These are phyloP conservation scores for Starmerella roubikii DNA, from an alignment of 805 yeast genomes.

Conservation along the genomic window DNA sequence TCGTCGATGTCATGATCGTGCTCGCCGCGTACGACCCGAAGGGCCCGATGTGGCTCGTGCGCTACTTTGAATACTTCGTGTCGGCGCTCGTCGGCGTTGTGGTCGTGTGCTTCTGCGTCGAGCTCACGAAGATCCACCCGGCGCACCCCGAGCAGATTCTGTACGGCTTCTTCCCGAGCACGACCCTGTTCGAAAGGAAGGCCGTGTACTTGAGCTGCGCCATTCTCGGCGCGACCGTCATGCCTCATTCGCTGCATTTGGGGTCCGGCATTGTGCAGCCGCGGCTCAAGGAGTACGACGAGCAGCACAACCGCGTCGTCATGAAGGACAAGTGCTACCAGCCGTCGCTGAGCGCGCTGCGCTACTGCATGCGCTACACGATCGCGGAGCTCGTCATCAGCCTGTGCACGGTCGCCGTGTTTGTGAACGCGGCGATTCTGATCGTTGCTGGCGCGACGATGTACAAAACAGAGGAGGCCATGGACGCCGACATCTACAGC, in stretches of 20 bases:
- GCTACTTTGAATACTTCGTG: constrained; percentile 69
- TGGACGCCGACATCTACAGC: constrained; percentile 69
- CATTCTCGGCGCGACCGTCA: constrained; percentile 83
- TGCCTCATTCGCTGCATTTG: constrained; percentile 80
- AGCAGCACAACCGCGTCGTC: constrained; percentile 27
- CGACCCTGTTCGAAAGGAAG: constrained; percentile 41
- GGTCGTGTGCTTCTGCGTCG: constrained; percentile 59
- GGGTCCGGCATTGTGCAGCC: constrained; percentile 86
- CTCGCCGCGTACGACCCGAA: constrained; percentile 66
- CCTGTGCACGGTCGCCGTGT: constrained; percentile 74
- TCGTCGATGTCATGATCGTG: constrained; percentile 67
- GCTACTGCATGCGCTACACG: constrained; percentile 65
- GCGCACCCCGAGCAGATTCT: constrained; percentile 40
- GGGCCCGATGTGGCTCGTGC: constrained; percentile 59
- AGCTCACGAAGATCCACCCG: constrained; percentile 37
- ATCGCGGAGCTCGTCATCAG: constrained; percentile 74
- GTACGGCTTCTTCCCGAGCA: constrained; percentile 59
- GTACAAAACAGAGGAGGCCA: constrained; percentile 46
- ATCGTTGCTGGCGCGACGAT: constrained; percentile 87
- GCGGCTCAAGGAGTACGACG: constrained; percentile 61
- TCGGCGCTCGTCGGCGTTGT: constrained; percentile 57
- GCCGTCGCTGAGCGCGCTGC: constrained; percentile 71
- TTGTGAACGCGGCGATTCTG: constrained; percentile 78
- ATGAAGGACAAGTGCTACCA: constrained; percentile 29
- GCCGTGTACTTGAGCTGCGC: constrained; percentile 71